These are phyloP conservation scores for Fusarium nelsonii DNA, from an alignment of 2,329 filamentous ascomycete species.

Conservation along the genomic window DNA sequence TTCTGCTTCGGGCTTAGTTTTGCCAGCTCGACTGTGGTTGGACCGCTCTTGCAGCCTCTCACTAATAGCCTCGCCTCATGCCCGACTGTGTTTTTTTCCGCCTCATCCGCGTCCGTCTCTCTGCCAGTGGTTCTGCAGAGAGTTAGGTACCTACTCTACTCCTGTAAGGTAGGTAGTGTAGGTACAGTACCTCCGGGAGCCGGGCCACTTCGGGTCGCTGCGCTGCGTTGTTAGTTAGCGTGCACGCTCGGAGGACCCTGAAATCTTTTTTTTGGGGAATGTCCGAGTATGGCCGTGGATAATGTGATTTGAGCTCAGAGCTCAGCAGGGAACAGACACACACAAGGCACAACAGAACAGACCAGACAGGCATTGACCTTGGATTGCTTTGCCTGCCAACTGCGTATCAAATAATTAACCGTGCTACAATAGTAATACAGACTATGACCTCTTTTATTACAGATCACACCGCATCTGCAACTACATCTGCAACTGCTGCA, in stretches of 20 bases:
- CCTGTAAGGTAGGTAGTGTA: too few relatives aligned
- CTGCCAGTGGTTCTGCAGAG: conserved; percentile 7
- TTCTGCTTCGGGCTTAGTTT: conserved; percentile 37
- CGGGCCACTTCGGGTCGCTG: conserved; percentile 43
- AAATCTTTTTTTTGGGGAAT: conserved; percentile 44
- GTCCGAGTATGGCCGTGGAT: conserved; percentile 28
- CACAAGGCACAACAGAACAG: conserved; percentile 6
- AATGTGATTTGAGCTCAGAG: conserved; percentile 15
- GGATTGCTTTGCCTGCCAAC: neutral
- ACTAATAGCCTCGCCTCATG: conserved; percentile 41
- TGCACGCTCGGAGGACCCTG: conserved; percentile 43
- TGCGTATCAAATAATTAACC: conserved; percentile 12
- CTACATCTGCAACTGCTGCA: conserved; percentile 24
- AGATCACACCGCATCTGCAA: conserved; percentile 39
- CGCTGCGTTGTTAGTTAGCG: conserved; percentile 18
- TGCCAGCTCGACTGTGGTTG: conserved; percentile 1
- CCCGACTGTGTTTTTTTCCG: conserved; percentile 39
- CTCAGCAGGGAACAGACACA: neutral
- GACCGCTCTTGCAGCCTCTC: conserved; percentile 23
- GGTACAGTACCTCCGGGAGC: conserved; percentile 31
- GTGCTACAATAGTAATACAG: neutral
- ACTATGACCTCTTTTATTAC: conserved; percentile 9
- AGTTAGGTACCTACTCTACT: too few relatives aligned
- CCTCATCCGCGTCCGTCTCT: conserved; percentile 42
- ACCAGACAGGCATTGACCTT: conserved; percentile 19